Evolutionary conservation across 2,329 filamentous ascomycete species (phyloP), one percentile per base, ranked within the genome.

Genomic region (Aspergillus jensenii): DNA sequence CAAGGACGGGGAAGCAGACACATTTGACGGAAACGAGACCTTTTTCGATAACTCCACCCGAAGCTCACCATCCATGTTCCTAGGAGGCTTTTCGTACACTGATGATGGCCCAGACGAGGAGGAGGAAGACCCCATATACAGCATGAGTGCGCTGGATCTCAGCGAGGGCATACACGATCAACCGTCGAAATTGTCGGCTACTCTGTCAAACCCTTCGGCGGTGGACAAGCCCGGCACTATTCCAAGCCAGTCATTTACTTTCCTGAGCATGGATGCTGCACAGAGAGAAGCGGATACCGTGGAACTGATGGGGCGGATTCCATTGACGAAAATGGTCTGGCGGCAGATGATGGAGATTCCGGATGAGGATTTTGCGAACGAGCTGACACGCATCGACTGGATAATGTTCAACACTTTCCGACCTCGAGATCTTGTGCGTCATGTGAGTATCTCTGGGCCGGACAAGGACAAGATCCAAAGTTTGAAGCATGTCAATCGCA

Each of bases 331-430:
- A 74, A 81, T 88, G 43, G 90, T 95, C 59, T 99, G 95, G 81
- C 91, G 93, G 64, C 86, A 89, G 52, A 90, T 98, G 64, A 96
- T 98, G 88, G 90, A 90, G 37, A 88, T 89, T 23, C 83, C 90
- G 1, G 89, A 96, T 53, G 90, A 96, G 60, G 86, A 91, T 49
- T 88, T 98, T 64, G 93, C 93, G 15, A 88, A 89, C 59, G 95
- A 99, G 74, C 84, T 99, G 68, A 98, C 95, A 4, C 84, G 93
- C 60, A 96, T 99, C 55, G 95, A 99, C 76, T 98, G 93, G 93
- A 87, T 96, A 73, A 95, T 98, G 89, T 98, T 97, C 74, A 96
- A 90, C 52, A 93, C 92, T 1, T 96, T 98, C 61, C 87, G 91
- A 25, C 90, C 96, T 55, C 90, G 95, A 58, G 95, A 99, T 75